Evolutionary conservation across 305 asterid genomes (phyloP).

Genomic region (Fraxinus dipetala): DNA sequence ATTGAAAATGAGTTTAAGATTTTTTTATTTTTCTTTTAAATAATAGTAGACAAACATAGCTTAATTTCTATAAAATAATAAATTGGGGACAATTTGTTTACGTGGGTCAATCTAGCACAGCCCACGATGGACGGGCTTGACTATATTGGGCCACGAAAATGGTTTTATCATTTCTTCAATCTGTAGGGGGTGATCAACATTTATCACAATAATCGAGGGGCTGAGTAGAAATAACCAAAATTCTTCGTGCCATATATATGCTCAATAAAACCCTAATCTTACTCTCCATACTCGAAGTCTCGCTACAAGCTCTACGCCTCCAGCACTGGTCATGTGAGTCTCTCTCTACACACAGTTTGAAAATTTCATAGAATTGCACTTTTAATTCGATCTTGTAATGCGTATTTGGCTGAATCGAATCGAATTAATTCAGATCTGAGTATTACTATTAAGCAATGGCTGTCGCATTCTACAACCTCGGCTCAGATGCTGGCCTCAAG

Average conservation of each 20-base stretch:
- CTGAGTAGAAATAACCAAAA: background rate
- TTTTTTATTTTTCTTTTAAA: too few relatives aligned
- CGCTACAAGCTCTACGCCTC: background rate
- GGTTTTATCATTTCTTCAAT: background rate
- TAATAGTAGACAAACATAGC: too few relatives aligned
- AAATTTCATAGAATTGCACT: background rate
- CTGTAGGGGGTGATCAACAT: constrained; percentile 1
- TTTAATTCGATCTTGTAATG: background rate
- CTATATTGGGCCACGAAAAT: background rate
- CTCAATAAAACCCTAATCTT: constrained; percentile 8
- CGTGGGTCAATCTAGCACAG: background rate
- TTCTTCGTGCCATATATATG: background rate
- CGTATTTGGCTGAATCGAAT: background rate
- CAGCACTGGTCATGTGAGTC: constrained; percentile 16
- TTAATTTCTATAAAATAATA: too few relatives aligned
- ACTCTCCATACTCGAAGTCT: background rate
- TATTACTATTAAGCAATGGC: constrained; percentile 43
- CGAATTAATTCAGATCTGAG: constrained; percentile 10
- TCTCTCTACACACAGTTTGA: background rate
- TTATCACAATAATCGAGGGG: background rate
- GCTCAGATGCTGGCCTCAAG: constrained; percentile 60
- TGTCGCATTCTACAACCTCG: constrained; percentile 44
- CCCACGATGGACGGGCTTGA: background rate
- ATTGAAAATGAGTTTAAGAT: too few relatives aligned
- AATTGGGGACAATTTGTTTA: background rate